Evolutionary conservation across 2,329 filamentous ascomycete species (phyloP).

Genomic region (Aspergillus aculeatinus): DNA sequence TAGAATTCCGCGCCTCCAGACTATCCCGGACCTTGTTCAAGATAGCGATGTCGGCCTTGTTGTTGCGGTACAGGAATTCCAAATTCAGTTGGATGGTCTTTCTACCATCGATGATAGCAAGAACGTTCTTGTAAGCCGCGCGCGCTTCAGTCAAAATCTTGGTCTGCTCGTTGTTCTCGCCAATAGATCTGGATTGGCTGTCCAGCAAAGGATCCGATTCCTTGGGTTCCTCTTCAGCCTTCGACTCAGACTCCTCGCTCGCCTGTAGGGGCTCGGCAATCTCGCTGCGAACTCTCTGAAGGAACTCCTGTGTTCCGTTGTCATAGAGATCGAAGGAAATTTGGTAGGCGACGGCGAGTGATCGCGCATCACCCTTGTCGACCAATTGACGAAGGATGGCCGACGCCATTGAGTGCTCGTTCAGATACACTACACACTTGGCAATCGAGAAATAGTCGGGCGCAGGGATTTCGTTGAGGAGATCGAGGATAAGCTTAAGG

Average conservation of each 20-base stretch:
- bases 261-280: slow-evolving; percentile 60
- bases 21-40: slow-evolving; percentile 96
- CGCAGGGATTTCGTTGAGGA: slow-evolving; percentile 87
- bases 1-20: slow-evolving; percentile 91
- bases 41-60: slow-evolving; percentile 86
- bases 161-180: slow-evolving; percentile 43
- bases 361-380: slow-evolving; percentile 72
- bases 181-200: slow-evolving; percentile 45
- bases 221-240: slow-evolving; percentile 52
- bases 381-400: slow-evolving; percentile 81
- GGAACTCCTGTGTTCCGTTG: slow-evolving; percentile 95
- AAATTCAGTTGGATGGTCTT: slow-evolving; percentile 94
- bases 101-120: slow-evolving; percentile 73
- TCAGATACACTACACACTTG: slow-evolving; percentile 93
- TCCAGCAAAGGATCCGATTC: slow-evolving; percentile 61
- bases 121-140: slow-evolving; percentile 57
- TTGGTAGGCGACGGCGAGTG: slow-evolving; percentile 86
- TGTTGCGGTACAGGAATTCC: slow-evolving; percentile 94
- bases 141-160: slow-evolving; percentile 50
- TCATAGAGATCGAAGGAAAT: slow-evolving; percentile 98
- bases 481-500: slow-evolving; percentile 83
- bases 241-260: slow-evolving; percentile 35
- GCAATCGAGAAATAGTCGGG: slow-evolving; percentile 98
- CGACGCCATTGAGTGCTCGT: slow-evolving; percentile 87
- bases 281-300: slow-evolving; percentile 82